These are phyloP conservation scores for Apophysomyces ossiformis DNA, from an alignment of 371 early-diverging fungal genomes.

Conservation along the genomic window DNA sequence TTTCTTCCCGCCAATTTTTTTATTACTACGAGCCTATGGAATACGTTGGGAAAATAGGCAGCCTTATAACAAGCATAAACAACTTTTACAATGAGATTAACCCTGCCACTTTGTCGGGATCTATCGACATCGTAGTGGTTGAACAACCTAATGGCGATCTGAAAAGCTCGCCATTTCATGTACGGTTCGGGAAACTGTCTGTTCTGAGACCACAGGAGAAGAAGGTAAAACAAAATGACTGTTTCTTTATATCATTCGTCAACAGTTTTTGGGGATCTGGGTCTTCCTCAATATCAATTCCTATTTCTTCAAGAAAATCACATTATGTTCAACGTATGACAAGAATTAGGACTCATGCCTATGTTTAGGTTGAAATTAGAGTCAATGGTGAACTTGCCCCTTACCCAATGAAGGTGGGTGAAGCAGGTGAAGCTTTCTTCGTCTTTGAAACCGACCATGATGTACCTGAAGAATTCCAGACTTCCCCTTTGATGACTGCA, in stretches of 20 bases:
- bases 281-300: background rate
- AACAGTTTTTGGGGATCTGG: conserved; percentile 9
- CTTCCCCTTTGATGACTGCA: conserved; percentile 86
- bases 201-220: conserved; percentile 90
- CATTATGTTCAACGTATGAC: conserved; percentile 16
- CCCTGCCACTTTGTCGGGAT: conserved; percentile 97
- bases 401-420: conserved; percentile 96
- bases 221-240: conserved; percentile 48
- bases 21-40: conserved; percentile 32
- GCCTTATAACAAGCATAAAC: conserved; percentile 75
- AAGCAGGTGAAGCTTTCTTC: conserved; percentile 98
- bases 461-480: conserved; percentile 89
- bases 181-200: conserved; percentile 97
- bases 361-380: conserved; percentile 76
- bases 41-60: conserved; percentile 49
- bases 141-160: conserved; percentile 82
- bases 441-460: conserved; percentile 88
- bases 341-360: conserved; percentile 2
- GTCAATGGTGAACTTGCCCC: conserved; percentile 86
- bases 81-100: conserved; percentile 97
- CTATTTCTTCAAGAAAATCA: conserved; percentile 7
- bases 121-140: conserved; percentile 98
- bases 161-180: conserved; percentile 96
- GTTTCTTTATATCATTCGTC: no score
- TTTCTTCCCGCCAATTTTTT: background rate